These are phyloP conservation scores for Cyberlindnera euphorbiae DNA, from an alignment of 805 yeast species.

Conservation along the genomic window DNA sequence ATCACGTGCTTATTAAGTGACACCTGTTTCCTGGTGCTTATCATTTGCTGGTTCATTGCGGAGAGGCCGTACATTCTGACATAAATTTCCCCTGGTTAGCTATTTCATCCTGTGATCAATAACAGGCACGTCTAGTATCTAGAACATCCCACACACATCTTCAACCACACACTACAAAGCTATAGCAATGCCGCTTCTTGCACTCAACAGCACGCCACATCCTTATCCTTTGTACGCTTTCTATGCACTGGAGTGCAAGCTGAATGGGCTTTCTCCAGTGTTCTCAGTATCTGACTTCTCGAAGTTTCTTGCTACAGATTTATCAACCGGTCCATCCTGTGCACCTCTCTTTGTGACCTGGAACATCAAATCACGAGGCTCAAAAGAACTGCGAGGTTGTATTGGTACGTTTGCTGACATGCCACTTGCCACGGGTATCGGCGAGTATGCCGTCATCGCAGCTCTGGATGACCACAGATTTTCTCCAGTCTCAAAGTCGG, in stretches of 20 bases:
- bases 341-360: constrained; percentile 85
- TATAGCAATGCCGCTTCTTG: no score
- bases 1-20: no score
- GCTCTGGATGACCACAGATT: constrained; percentile 82
- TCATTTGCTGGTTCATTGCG: no score
- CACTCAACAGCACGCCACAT: not conserved
- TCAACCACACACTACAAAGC: no score
- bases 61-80: no score
- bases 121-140: no score
- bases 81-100: no score
- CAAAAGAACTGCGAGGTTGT: constrained; percentile 68
- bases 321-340: no score
- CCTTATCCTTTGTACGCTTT: constrained; percentile 9
- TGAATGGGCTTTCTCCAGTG: not conserved
- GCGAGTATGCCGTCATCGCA: constrained; percentile 22
- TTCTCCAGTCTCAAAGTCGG: constrained; percentile 51
- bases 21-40: no score
- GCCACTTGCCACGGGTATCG: constrained; percentile 5
- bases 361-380: constrained; percentile 41
- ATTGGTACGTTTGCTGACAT: constrained; percentile 72
- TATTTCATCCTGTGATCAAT: no score
- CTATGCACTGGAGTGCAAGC: constrained; percentile 3
- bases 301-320: not conserved
- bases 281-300: not conserved
- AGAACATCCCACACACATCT: no score